A percentile compares a stretch with the other conserved stretches of the same genome.
Conservation (phyloP, 352 stramenopile genomes). For the Blastocystis sp. region DNA sequence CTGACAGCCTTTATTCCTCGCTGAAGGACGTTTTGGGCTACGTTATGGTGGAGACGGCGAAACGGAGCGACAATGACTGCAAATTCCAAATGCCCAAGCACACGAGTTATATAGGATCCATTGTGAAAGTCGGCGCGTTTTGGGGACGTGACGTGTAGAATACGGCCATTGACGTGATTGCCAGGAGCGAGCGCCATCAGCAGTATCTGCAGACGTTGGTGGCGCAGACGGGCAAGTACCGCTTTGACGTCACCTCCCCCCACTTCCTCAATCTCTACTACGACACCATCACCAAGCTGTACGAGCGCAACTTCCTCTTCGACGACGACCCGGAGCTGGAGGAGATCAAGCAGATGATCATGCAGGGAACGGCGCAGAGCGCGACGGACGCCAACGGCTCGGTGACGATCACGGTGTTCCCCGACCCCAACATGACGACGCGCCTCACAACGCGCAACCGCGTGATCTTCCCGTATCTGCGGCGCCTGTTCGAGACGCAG, state of each 20-base stretch:
- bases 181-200: slow-evolving; percentile 22
- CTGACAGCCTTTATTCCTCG: slow-evolving; percentile 61
- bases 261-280: slow-evolving; percentile 59
- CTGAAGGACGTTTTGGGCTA: slow-evolving; percentile 57
- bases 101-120: slow-evolving; percentile 54
- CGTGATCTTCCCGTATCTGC: slow-evolving; percentile 60
- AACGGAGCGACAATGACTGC: slow-evolving; percentile 30
- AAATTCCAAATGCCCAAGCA: slow-evolving; percentile 64
- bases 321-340: slow-evolving; percentile 51
- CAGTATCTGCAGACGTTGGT: slow-evolving; percentile 40
- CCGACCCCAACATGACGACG: neutral
- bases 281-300: slow-evolving; percentile 45
- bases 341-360: slow-evolving; percentile 13
- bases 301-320: slow-evolving; percentile 46
- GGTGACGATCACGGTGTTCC: slow-evolving; percentile 1
- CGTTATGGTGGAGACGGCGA: slow-evolving; percentile 57
- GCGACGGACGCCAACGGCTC: slow-evolving; percentile 9
- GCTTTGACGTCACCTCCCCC: slow-evolving; percentile 21
- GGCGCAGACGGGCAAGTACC: slow-evolving; percentile 39
- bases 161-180: slow-evolving; percentile 54
- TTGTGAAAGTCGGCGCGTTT: slow-evolving; percentile 26
- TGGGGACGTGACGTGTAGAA: neutral
- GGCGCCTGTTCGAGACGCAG: slow-evolving; percentile 57
- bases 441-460: slow-evolving; percentile 54
- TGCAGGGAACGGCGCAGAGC: neutral